These are phyloP conservation scores for Penicillium herquei DNA, from an alignment of 495 filamentous ascomycete genomes.

Conservation along the genomic window DNA sequence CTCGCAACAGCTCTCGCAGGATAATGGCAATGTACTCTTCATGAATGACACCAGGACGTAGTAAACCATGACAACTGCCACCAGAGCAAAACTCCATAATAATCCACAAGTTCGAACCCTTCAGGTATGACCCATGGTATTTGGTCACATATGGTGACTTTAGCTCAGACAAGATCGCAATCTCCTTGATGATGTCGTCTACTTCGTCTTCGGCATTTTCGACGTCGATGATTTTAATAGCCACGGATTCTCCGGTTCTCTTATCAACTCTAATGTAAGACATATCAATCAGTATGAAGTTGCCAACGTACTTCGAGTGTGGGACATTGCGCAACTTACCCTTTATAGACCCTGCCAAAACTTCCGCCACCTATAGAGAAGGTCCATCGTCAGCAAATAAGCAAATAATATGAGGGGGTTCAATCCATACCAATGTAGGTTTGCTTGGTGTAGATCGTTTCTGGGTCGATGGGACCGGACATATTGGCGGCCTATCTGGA, in stretches of 20 bases:
- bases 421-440: conserved; percentile 76
- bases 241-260: conserved; percentile 78
- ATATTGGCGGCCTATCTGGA: conserved; percentile 27
- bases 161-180: conserved; percentile 90
- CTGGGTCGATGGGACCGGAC: conserved; percentile 65
- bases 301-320: background rate
- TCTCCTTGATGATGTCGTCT: conserved; percentile 98
- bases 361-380: conserved; percentile 67
- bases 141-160: conserved; percentile 93
- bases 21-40: conserved; percentile 97
- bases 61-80: conserved; percentile 85
- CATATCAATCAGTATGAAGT: background rate
- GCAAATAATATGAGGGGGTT: background rate
- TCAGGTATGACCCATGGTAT: conserved; percentile 94
- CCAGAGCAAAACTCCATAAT: conserved; percentile 94
- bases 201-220: conserved; percentile 98
- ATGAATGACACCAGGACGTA: conserved; percentile 88
- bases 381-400: conserved; percentile 3
- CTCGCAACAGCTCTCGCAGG: conserved; percentile 81
- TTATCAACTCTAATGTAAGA: conserved; percentile 67
- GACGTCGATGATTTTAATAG: conserved; percentile 96
- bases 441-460: conserved; percentile 88
- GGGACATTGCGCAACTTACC: conserved; percentile 46
- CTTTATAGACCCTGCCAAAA: conserved; percentile 96
- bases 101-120: conserved; percentile 96